A percentile compares a stretch with the other conserved stretches of the same genome.
phyloP scores from a whole-genome alignment of 306 rosid species.

The Astragalus membranaceus region DNA sequence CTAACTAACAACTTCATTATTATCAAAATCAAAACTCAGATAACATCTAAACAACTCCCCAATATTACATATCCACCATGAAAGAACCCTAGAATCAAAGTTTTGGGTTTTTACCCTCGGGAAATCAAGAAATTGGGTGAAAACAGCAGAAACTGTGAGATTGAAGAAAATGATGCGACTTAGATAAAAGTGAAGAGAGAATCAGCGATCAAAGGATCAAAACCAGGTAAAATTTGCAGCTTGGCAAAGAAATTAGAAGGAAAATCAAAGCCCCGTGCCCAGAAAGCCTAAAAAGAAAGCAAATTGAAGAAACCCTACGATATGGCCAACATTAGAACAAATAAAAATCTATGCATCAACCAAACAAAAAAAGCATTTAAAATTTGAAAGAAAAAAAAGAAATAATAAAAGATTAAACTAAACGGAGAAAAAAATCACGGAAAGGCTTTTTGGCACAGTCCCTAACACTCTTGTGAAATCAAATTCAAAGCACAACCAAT shows the following conservation, averaged over 20 bases:
- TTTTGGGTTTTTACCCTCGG: not conserved
- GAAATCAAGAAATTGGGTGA: conserved; percentile 9
- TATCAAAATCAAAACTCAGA: conserved; percentile 11
- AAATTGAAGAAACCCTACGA: conserved; percentile 28
- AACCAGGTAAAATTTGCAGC: not conserved
- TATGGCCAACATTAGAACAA: not conserved
- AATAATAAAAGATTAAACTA: not conserved
- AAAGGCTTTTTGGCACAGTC: conserved; percentile 26
- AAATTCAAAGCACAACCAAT: not conserved
- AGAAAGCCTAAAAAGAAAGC: conserved; percentile 9
- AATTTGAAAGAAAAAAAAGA: not conserved
- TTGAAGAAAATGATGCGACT: conserved; percentile 28
- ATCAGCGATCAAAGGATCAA: conserved; percentile 22
- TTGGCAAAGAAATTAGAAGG: conserved; percentile 10
- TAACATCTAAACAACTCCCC: not conserved
- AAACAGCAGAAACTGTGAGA: conserved; percentile 7
- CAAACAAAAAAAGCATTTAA: conserved; percentile 25
- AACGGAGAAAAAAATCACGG: not conserved
- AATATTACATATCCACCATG: conserved; percentile 10
- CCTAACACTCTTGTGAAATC: conserved; percentile 4
- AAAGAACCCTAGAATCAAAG: conserved; percentile 1
- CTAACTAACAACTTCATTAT: not conserved
- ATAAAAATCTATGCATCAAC: conserved; percentile 20
- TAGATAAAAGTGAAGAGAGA: conserved; percentile 14
- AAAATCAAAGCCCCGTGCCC: conserved; percentile 11